Percentiles rank a stretch among this genome's conserved stretches.
phyloP scores from a whole-genome alignment of 2,329 filamentous ascomycete genomes.

The Ophiostoma sp. region DNA sequence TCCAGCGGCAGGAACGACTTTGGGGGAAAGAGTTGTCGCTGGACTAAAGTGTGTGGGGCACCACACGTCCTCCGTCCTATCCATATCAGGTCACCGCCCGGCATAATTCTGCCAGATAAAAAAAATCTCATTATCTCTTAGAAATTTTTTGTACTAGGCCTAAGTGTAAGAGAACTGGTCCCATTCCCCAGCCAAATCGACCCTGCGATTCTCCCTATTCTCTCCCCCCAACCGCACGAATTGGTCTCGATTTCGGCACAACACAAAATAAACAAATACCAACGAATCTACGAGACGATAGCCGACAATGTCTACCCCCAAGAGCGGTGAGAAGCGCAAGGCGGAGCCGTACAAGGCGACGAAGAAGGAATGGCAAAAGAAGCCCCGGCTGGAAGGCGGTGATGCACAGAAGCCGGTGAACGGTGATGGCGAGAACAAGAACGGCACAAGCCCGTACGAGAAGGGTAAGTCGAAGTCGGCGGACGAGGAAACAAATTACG shows the following conservation, averaged over 20 bases:
- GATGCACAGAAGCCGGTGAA: conserved; percentile 39
- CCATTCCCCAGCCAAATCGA: conserved; percentile 6
- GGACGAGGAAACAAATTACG: not conserved
- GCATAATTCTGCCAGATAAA: conserved; percentile 31
- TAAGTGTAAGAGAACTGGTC: conserved; percentile 14
- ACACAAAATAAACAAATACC: not conserved
- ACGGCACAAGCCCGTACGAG: not conserved
- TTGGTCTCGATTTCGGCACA: conserved; percentile 9
- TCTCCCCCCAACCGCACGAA: not conserved
- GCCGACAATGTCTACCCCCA: conserved; percentile 50
- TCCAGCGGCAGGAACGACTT: not conserved
- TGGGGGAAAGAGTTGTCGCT: not conserved
- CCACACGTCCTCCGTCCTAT: conserved; percentile 27
- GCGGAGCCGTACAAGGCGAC: conserved; percentile 47
- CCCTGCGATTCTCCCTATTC: not conserved
- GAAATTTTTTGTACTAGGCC: conserved; percentile 24
- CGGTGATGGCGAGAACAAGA: conserved; percentile 28
- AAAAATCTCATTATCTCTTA: conserved; percentile 21
- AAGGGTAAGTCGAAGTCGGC: conserved; percentile 11
- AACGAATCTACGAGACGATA: not conserved
- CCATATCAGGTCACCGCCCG: conserved; percentile 37
- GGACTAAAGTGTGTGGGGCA: conserved; percentile 7
- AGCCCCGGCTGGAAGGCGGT: conserved; percentile 49
- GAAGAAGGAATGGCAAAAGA: conserved; percentile 50
- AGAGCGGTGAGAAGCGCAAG: conserved; percentile 59